Evolutionary conservation across 2,329 filamentous ascomycete genomes (phyloP).

Genomic region (Bipolaris oryzae): DNA sequence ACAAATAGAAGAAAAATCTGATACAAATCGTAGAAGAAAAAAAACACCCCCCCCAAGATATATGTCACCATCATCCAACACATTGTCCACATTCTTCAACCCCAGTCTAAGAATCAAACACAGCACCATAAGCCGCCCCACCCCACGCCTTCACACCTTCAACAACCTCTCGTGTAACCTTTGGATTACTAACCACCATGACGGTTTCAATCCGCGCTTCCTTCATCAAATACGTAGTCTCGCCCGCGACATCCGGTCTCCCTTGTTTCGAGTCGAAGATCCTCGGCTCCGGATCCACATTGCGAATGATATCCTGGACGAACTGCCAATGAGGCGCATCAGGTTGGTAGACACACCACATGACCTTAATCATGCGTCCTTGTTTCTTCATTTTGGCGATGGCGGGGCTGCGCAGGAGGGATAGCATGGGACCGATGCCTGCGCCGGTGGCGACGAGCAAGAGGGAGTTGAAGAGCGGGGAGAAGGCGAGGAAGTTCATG

Average conservation of each 20-base stretch:
- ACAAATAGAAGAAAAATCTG: background rate
- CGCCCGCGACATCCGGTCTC: conserved; percentile 21
- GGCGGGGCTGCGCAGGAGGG: conserved; percentile 19
- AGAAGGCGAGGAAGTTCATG: conserved; percentile 28
- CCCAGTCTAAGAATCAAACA: conserved; percentile 27
- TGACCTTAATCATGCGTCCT: conserved; percentile 14
- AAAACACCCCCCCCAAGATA: too few species aligned
- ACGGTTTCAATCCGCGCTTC: conserved; percentile 19
- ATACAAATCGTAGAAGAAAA: too few species aligned
- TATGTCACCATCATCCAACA: background rate
- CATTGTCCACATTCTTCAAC: background rate
- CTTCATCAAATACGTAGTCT: conserved; percentile 12
- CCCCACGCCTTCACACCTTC: conserved; percentile 15
- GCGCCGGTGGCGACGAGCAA: conserved; percentile 32
- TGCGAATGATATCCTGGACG: conserved; percentile 16
- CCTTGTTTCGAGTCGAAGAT: conserved; percentile 23
- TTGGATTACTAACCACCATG: conserved; percentile 30
- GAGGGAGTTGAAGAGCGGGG: conserved; percentile 26
- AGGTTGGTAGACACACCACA: conserved; percentile 27
- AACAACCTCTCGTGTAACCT: conserved; percentile 24
- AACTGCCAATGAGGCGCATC: conserved; percentile 23
- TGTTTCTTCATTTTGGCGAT: conserved; percentile 12
- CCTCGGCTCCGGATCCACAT: conserved; percentile 16
- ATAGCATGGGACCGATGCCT: conserved; percentile 32
- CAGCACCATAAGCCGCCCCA: conserved; percentile 28